phyloP scores from a whole-genome alignment of 495 filamentous ascomycete species.

The Venustampulla echinocandica region DNA sequence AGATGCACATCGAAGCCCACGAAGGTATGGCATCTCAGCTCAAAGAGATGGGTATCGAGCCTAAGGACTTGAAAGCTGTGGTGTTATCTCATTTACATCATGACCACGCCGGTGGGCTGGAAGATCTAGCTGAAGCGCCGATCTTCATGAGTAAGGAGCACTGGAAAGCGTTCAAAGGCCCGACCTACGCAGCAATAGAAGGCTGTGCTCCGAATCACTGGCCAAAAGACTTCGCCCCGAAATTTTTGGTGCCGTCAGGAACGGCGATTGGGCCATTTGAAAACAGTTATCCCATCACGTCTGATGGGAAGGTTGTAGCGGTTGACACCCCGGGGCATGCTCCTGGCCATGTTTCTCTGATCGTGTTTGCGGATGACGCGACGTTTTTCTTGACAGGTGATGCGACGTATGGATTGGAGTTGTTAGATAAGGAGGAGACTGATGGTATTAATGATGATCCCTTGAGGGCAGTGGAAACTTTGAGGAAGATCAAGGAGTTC shows the following conservation, averaged over 20 bases:
- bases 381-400: constrained; percentile 28
- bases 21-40: constrained; percentile 25
- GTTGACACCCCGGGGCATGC: constrained; percentile 31
- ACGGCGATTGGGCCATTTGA: constrained; percentile 25
- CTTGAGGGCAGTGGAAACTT: constrained; percentile 18
- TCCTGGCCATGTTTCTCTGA: constrained; percentile 24
- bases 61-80: constrained; percentile 24
- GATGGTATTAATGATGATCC: constrained; percentile 29
- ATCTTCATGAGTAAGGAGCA: constrained; percentile 24
- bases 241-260: constrained; percentile 21
- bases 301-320: constrained; percentile 23
- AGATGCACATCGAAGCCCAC: constrained; percentile 18
- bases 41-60: constrained; percentile 17
- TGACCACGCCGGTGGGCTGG: constrained; percentile 27
- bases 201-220: constrained; percentile 26
- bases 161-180: constrained; percentile 25
- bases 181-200: constrained; percentile 24
- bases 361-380: constrained; percentile 18
- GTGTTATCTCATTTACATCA: constrained; percentile 29
- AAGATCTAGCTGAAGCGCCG: constrained; percentile 22
- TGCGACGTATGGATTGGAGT: constrained; percentile 25
- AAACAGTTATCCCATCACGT: constrained; percentile 24
- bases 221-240: constrained; percentile 24
- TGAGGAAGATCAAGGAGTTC: constrained; percentile 27
- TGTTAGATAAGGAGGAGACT: constrained; percentile 24